phyloP scores from a whole-genome alignment of 306 rosid genomes.

The Bauhinia variegata region DNA sequence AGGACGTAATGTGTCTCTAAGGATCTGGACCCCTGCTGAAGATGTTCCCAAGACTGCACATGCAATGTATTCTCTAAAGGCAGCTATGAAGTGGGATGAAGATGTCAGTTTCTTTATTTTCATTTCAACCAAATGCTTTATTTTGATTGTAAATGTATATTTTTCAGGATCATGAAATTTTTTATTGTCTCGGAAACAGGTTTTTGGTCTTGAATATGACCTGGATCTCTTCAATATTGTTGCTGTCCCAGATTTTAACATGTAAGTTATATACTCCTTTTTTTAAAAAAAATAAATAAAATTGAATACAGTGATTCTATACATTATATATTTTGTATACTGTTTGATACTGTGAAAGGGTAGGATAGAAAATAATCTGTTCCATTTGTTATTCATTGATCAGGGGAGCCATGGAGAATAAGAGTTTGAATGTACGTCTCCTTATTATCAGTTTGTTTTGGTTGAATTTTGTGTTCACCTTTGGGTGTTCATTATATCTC shows the following conservation, averaged over 20 bases:
- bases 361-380: constrained; percentile 19
- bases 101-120: constrained; percentile 66
- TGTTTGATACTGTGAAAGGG: constrained; percentile 23
- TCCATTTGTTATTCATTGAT: constrained; percentile 38
- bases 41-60: constrained; percentile 90
- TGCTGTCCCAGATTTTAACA: constrained; percentile 99
- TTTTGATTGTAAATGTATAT: constrained; percentile 24
- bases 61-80: constrained; percentile 94
- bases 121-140: constrained; percentile 25
- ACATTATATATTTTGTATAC: constrained; percentile 5
- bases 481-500: constrained; percentile 10
- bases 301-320: constrained; percentile 7
- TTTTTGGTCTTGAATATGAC: constrained; percentile 96
- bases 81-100: constrained; percentile 99
- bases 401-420: constrained; percentile 99
- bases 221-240: constrained; percentile 97
- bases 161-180: constrained; percentile 30
- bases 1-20: constrained; percentile 77
- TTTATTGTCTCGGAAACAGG: constrained; percentile 54
- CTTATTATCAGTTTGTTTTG: constrained; percentile 32
- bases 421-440: constrained; percentile 87
- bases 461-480: not conserved
- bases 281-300: too few relatives aligned
- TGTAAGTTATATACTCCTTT: constrained; percentile 49
- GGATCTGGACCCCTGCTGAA: constrained; percentile 93